Base-by-base conservation (phyloP, 1,284 basidiomycete species). In the Naganishia liquefaciens region DNA sequence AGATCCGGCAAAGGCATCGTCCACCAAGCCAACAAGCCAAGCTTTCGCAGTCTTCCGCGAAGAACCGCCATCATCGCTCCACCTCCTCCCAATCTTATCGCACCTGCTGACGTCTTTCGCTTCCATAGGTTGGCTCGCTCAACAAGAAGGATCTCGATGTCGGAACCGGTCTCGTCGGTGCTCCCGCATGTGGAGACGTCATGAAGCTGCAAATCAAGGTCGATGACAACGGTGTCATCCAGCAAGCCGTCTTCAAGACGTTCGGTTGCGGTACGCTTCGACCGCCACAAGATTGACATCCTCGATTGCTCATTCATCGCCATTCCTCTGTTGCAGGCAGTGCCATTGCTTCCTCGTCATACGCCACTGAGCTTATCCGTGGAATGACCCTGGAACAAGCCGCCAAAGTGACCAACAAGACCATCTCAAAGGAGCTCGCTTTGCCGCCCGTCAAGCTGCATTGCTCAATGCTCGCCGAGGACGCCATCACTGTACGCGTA, bases 141-240 rank as follows among this genome's bases (percentile, higher is more conserved):
- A 88, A 90, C 74, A 98, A 98, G 82, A 86, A 84, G 71, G 93
- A 97, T 76, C 71, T 83, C 43, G 87, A 96, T 78, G 93, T 99
- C 65, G 96, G 96, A 44, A 97, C 95, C 66, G 96, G 96, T 54
- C 89, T 99, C 61, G 96, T 99, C 55, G 96, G 96, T 64, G 96
- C 96, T 64, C 95, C 95, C 77, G 79, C 78, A n/a, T 79, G 78
- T 70, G 78, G 78, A 65, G 78, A 80, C 80, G 93, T 98, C 57
- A 98, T 98, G 95, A 99, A 99, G 81, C 87, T 99, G 27, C 94
- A 97, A 79, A 99, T 99, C 77, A 90, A 92, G 72, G 96, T 99
- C 66, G 88, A 94, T 79, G 93, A 96, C 70, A 84, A 90, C 67
- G 82, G 78, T 47, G 86, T 97, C 80, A 99, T 99, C 76, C 90